These are phyloP conservation scores for Fusarium mexicanum DNA, from an alignment of 2,329 filamentous ascomycete genomes.

Conservation along the genomic window DNA sequence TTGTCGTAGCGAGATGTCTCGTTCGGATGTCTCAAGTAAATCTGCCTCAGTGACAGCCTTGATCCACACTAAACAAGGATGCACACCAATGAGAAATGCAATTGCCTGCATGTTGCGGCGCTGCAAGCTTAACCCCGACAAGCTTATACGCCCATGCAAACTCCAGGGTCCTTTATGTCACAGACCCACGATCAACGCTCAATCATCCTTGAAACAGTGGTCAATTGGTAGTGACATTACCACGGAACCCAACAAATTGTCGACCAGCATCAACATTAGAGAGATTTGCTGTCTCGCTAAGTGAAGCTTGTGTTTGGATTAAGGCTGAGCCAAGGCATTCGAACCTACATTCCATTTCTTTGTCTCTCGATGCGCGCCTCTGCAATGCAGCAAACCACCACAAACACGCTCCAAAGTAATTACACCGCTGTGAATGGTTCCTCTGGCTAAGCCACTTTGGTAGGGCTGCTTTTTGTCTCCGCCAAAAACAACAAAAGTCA, in stretches of 20 bases:
- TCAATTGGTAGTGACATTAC: not conserved
- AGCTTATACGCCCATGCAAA: constrained; percentile 29
- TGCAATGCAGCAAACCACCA: not conserved
- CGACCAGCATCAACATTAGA: not conserved
- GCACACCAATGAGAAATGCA: not conserved
- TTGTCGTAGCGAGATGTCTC: not conserved
- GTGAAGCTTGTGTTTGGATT: not conserved
- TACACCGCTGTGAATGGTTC: not conserved
- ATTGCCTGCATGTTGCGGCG: not conserved
- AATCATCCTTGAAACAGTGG: not conserved
- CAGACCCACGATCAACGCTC: not conserved
- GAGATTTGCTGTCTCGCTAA: not conserved
- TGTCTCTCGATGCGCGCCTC: not conserved
- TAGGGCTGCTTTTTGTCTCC: not conserved
- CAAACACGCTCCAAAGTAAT: not conserved
- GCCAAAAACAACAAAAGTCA: not conserved
- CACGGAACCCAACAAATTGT: not conserved
- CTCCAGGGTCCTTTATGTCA: constrained; percentile 20
- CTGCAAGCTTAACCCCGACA: constrained; percentile 26
- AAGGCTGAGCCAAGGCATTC: not conserved
- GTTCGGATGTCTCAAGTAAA: not conserved
- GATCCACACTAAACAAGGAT: not conserved
- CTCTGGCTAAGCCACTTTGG: not conserved
- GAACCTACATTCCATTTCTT: not conserved
- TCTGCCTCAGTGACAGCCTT: constrained; percentile 31